Percentiles rank a stretch among this genome's conserved stretches.
Conservation (phyloP, 345 rosid species). For the Xanthoceras sorbifolium region DNA sequence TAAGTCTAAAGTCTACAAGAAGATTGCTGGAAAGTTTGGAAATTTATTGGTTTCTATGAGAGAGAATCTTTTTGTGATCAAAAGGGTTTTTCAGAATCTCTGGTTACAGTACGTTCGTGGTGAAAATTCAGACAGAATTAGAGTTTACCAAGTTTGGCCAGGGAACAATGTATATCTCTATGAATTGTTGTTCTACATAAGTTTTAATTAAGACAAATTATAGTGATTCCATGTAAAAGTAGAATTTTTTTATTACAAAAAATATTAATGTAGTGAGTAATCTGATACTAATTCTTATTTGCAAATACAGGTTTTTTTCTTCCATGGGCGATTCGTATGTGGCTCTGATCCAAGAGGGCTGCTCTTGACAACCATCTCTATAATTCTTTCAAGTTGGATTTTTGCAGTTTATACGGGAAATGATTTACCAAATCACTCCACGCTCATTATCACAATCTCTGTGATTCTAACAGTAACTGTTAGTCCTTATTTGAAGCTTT, state of each 20-base stretch:
- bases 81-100: slow-evolving; percentile 21
- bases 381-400: slow-evolving; percentile 41
- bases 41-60: not conserved
- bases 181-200: no score
- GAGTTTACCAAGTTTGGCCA: slow-evolving; percentile 45
- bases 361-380: slow-evolving; percentile 31
- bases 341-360: slow-evolving; percentile 51
- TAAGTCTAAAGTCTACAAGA: not conserved
- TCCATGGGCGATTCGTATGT: slow-evolving; percentile 39
- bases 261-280: not conserved
- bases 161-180: slow-evolving; percentile 39
- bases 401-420: slow-evolving; percentile 29
- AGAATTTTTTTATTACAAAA: not conserved
- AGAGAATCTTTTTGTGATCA: not conserved
- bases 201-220: no score
- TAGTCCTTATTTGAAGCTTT: not conserved
- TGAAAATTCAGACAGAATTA: slow-evolving; percentile 25
- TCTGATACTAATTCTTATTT: not conserved
- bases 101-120: slow-evolving; percentile 22
- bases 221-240: not conserved
- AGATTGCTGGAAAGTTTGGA: not conserved
- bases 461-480: slow-evolving; percentile 31
- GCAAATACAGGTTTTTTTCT: slow-evolving; percentile 42
- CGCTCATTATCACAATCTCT: slow-evolving; percentile 16
- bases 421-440: slow-evolving; percentile 26